Conservation (phyloP, 1,284 basidiomycete genomes). For the Malassezia cuniculi region DNA sequence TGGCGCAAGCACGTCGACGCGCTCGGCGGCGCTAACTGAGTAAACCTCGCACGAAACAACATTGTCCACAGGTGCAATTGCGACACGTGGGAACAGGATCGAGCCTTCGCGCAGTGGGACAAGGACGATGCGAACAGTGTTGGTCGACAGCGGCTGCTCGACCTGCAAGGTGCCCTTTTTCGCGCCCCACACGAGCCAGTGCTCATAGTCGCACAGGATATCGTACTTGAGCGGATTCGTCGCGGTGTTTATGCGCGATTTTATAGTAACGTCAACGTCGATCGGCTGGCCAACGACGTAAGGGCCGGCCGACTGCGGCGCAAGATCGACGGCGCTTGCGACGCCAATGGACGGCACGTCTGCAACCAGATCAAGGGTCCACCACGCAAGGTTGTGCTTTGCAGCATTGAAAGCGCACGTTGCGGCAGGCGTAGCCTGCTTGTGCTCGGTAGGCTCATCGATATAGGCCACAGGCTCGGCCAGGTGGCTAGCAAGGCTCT, state of each 20-base stretch:
- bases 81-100: slow-evolving; percentile 15
- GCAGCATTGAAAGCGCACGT: slow-evolving; percentile 1
- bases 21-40: slow-evolving; percentile 15
- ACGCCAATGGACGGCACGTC: slow-evolving; percentile 7
- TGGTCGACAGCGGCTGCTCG: not conserved
- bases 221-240: slow-evolving; percentile 34
- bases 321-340: slow-evolving; percentile 6
- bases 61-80: slow-evolving; percentile 13
- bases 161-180: slow-evolving; percentile 19
- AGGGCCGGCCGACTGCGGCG: not conserved
- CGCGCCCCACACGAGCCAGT: slow-evolving; percentile 30
- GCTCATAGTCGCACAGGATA: slow-evolving; percentile 24
- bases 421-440: too few relatives aligned
- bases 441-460: too few relatives aligned
- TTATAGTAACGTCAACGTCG: not conserved
- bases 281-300: slow-evolving; percentile 1
- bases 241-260: too few relatives aligned
- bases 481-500: too few relatives aligned
- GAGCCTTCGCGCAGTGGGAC: slow-evolving; percentile 24
- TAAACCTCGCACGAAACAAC: slow-evolving; percentile 23
- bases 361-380: slow-evolving; percentile 5
- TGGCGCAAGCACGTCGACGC: slow-evolving; percentile 17
- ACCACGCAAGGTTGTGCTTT: slow-evolving; percentile 2
- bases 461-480: too few relatives aligned
- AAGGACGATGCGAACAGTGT: slow-evolving; percentile 15